Percentiles rank a stretch among this genome's conserved stretches.
Evolutionary conservation across 2,329 filamentous ascomycete genomes (phyloP).

Genomic region (Phaeophleospora eucalypticola): DNA sequence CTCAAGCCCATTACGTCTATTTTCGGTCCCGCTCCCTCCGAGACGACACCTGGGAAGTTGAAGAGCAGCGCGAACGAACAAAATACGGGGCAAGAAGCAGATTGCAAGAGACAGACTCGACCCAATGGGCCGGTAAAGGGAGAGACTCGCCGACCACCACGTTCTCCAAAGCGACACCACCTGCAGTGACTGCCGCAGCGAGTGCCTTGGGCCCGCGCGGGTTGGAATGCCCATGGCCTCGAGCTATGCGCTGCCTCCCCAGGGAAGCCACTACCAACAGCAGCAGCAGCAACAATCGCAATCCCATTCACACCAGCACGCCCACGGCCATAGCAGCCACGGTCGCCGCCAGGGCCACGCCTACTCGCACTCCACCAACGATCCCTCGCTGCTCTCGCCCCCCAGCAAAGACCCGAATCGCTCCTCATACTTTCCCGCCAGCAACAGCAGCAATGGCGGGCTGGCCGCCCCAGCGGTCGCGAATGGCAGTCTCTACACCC

Average conservation of each 20-base stretch:
- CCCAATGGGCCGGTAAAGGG: not conserved
- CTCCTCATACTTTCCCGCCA: not conserved
- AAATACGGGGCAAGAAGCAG: too few relatives aligned
- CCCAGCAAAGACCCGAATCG: not conserved
- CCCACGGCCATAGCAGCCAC: conserved; percentile 4
- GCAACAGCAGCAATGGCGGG: conserved; percentile 5
- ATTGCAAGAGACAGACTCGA: not conserved
- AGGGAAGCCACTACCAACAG: conserved; percentile 9
- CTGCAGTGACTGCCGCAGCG: not conserved
- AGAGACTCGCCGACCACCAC: conserved; percentile 12
- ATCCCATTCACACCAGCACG: conserved; percentile 24
- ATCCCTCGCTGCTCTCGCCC: conserved; percentile 6
- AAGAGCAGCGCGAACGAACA: not conserved
- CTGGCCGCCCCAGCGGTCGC: conserved; percentile 20
- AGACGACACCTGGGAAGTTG: not conserved
- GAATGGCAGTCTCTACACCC: conserved; percentile 25
- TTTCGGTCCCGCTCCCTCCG: not conserved
- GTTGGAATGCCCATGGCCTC: conserved; percentile 37
- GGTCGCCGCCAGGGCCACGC: not conserved
- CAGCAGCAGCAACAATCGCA: conserved; percentile 18
- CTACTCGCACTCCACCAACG: conserved; percentile 18
- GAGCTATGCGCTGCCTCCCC: conserved; percentile 42
- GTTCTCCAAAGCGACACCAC: not conserved
- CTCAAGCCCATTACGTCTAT: not conserved
- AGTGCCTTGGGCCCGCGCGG: not conserved